A percentile compares a stretch with the other conserved stretches of the same genome.
Conservation (phyloP, 352 stramenopile species). For the Phytophthora niederhauseri region DNA sequence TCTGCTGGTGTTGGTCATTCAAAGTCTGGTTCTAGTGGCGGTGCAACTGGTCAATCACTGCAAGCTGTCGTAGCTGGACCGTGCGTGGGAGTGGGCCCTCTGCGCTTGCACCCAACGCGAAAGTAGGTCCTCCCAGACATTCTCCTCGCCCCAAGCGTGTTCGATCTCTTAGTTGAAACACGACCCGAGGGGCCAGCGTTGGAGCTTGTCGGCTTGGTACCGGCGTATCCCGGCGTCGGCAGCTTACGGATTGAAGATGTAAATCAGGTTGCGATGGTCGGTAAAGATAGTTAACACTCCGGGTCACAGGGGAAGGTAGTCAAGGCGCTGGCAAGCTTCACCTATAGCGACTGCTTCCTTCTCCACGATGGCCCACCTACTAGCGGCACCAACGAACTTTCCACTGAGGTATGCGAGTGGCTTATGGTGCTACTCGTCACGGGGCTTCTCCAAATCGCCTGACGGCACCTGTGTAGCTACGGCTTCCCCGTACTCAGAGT, state of each 20-base stretch:
- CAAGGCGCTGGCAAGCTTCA: neutral
- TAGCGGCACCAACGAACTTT: conserved; percentile 5
- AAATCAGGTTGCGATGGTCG: conserved; percentile 1
- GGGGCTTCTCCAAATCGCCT: conserved; percentile 8
- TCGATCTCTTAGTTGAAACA: conserved; percentile 1
- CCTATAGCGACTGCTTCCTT: conserved; percentile 1
- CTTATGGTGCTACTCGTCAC: neutral
- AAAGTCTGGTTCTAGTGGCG: neutral
- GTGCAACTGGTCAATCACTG: neutral
- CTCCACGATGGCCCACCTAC: neutral
- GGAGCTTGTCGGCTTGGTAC: neutral
- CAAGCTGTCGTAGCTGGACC: neutral
- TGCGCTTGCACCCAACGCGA: neutral
- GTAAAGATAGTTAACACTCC: neutral
- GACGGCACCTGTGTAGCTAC: conserved; percentile 21
- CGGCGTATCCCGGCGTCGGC: neutral
- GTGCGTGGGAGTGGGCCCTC: neutral
- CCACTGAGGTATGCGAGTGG: neutral
- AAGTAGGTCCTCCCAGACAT: neutral
- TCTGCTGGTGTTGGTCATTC: neutral
- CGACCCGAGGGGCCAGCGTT: neutral
- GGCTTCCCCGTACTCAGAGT: conserved; percentile 21
- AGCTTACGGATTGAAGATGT: conserved; percentile 3
- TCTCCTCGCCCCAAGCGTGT: neutral
- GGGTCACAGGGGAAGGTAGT: neutral